Conservation (phyloP, 352 stramenopile genomes). For the Thraustochytrium sp. region DNA sequence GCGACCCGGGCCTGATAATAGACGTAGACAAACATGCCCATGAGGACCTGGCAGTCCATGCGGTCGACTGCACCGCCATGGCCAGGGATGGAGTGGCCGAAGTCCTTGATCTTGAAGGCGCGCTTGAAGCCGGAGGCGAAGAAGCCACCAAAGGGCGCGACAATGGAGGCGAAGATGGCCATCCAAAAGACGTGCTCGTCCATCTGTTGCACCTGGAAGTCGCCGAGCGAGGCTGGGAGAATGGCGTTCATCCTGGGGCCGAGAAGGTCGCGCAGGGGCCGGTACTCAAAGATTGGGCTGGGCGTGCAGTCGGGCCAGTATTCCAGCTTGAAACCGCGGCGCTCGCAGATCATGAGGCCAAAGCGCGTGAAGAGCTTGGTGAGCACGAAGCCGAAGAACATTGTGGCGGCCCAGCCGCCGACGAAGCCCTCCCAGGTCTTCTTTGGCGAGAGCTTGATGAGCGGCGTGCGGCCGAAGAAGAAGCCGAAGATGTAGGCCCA, state of each 20-base stretch:
- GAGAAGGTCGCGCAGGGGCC: slow-evolving; percentile 17
- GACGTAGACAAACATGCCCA: slow-evolving; percentile 44
- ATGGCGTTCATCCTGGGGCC: slow-evolving; percentile 45
- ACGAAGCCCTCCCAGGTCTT: slow-evolving; percentile 99
- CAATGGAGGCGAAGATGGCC: slow-evolving; percentile 89
- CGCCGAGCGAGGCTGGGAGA: slow-evolving; percentile 48
- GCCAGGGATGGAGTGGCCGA: slow-evolving; percentile 94
- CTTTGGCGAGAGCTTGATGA: slow-evolving; percentile 95
- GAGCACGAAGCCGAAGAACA: slow-evolving; percentile 86
- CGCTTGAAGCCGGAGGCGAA: slow-evolving; percentile 97
- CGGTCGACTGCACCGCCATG: slow-evolving; percentile 94
- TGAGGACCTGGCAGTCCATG: slow-evolving; percentile 85
- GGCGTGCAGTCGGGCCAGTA: not conserved
- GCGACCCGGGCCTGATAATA: slow-evolving; percentile 40
- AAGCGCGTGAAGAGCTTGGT: slow-evolving; percentile 69
- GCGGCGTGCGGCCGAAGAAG: slow-evolving; percentile 55
- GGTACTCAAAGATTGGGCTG: slow-evolving; percentile 33
- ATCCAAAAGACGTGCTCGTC: slow-evolving; percentile 93
- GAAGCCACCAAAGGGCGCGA: slow-evolving; percentile 98
- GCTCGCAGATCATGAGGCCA: slow-evolving; percentile 44
- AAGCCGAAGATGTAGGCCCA: slow-evolving; percentile 65
- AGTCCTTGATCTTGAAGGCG: slow-evolving; percentile 98
- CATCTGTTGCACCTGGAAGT: slow-evolving; percentile 57
- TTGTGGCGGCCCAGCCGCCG: slow-evolving; percentile 88
- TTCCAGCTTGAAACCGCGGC: slow-evolving; percentile 43